Conservation (phyloP, 345 rosid genomes). For the Pseudoturritis turrita region DNA sequence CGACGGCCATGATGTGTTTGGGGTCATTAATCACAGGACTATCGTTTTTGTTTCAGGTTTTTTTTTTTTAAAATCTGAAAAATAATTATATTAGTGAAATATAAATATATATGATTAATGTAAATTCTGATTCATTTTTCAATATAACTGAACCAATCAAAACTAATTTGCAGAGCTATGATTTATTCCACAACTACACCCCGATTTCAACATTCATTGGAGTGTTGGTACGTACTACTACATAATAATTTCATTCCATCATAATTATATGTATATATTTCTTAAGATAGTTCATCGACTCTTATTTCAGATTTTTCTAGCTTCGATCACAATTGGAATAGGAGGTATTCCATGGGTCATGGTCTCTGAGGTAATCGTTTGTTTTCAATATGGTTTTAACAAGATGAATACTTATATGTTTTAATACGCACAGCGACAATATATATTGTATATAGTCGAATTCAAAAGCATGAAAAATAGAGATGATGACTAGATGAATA, state of each 20-base stretch:
- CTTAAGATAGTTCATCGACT: background rate
- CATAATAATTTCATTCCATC: background rate
- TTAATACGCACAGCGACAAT: background rate
- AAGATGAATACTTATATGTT: background rate
- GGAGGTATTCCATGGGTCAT: slow-evolving; percentile 78
- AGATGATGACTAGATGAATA: background rate
- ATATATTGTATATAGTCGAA: background rate
- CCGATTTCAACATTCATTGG: slow-evolving; percentile 24
- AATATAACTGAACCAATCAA: background rate
- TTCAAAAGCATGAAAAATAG: background rate
- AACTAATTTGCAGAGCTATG: slow-evolving; percentile 22
- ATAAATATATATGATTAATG: background rate
- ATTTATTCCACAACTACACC: slow-evolving; percentile 5
- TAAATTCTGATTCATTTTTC: background rate
- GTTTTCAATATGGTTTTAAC: background rate
- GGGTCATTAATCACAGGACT: slow-evolving; percentile 61
- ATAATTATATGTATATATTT: background rate
- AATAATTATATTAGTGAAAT: background rate
- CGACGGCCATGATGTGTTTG: slow-evolving; percentile 71
- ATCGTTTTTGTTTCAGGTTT: slow-evolving; percentile 63
- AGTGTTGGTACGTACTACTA: slow-evolving; percentile 22
- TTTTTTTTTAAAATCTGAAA: background rate
- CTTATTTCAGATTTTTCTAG: slow-evolving; percentile 32
- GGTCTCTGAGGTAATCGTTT: slow-evolving; percentile 63
- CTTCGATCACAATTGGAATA: slow-evolving; percentile 58